phyloP scores from a whole-genome alignment of 805 yeast species.

The Yamadazyma sp. region DNA sequence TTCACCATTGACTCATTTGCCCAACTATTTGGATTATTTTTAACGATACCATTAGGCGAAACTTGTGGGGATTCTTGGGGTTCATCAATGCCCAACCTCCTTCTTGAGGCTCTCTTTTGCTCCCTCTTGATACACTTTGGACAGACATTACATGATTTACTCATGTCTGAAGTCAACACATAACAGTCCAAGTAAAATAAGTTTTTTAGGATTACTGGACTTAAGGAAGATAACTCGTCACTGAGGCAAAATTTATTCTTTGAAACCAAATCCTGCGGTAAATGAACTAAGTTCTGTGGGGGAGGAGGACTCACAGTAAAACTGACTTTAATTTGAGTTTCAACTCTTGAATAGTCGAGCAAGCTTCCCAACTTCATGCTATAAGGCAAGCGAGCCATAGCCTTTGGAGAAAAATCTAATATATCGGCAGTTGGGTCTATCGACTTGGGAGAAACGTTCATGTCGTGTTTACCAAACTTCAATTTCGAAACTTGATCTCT shows the following conservation, averaged over 20 bases:
- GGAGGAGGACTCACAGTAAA: slow-evolving; percentile 76
- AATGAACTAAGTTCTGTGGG: slow-evolving; percentile 64
- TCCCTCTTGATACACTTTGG: slow-evolving; percentile 88
- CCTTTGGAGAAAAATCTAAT: slow-evolving; percentile 37
- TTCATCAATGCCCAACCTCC: slow-evolving; percentile 60
- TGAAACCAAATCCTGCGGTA: slow-evolving; percentile 85
- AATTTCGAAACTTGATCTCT: slow-evolving; percentile 51
- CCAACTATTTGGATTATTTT: slow-evolving; percentile 63
- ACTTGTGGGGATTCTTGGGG: slow-evolving; percentile 14
- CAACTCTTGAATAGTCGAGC: slow-evolving; percentile 86
- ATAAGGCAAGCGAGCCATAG: slow-evolving; percentile 45
- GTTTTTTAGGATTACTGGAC: slow-evolving; percentile 44
- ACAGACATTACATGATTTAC: slow-evolving; percentile 70
- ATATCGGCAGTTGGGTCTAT: slow-evolving; percentile 33
- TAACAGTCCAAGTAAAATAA: slow-evolving; percentile 72
- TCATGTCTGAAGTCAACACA: slow-evolving; percentile 60
- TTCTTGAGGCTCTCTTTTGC: slow-evolving; percentile 88
- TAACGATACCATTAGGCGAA: slow-evolving; percentile 27
- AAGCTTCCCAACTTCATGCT: slow-evolving; percentile 56
- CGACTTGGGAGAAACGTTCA: slow-evolving; percentile 36
- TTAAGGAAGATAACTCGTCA: slow-evolving; percentile 46
- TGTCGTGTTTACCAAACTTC: slow-evolving; percentile 49
- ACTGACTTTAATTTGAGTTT: slow-evolving; percentile 85
- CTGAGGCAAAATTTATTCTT: slow-evolving; percentile 78
- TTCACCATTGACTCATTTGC: slow-evolving; percentile 75